These are phyloP conservation scores for Colletotrichum gloeosporioides DNA, from an alignment of 2,329 filamentous ascomycete genomes.

Conservation along the genomic window DNA sequence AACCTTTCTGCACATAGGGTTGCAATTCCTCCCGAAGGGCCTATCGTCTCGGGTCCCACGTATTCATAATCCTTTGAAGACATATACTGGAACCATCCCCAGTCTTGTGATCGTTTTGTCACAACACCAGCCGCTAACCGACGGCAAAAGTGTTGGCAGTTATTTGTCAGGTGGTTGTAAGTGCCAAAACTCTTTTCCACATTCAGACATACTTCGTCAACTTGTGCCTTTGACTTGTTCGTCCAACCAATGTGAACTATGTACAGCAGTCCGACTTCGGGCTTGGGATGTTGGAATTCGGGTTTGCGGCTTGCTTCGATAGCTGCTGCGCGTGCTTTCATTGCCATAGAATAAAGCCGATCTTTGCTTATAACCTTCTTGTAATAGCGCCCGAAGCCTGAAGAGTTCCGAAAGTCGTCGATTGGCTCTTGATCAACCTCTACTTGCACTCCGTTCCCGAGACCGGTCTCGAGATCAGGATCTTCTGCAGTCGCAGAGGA, in stretches of 20 bases:
- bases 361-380: neutral
- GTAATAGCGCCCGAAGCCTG: neutral
- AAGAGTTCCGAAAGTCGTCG: neutral
- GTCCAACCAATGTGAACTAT: neutral
- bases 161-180: neutral
- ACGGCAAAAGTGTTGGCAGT: neutral
- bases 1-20: neutral
- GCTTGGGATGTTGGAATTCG: neutral
- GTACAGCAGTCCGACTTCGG: neutral
- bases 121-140: neutral
- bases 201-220: neutral
- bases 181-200: neutral
- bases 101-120: neutral
- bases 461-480: neutral
- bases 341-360: neutral
- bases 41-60: neutral
- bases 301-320: neutral
- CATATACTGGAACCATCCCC: neutral
- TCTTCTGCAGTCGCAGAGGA: neutral
- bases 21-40: neutral
- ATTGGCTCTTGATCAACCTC: neutral
- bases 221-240: neutral
- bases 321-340: neutral
- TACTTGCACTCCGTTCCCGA: neutral
- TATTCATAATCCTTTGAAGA: neutral